These are phyloP conservation scores for Pleurotus eryngii DNA, from an alignment of 768 basidiomycete species.

Conservation along the genomic window DNA sequence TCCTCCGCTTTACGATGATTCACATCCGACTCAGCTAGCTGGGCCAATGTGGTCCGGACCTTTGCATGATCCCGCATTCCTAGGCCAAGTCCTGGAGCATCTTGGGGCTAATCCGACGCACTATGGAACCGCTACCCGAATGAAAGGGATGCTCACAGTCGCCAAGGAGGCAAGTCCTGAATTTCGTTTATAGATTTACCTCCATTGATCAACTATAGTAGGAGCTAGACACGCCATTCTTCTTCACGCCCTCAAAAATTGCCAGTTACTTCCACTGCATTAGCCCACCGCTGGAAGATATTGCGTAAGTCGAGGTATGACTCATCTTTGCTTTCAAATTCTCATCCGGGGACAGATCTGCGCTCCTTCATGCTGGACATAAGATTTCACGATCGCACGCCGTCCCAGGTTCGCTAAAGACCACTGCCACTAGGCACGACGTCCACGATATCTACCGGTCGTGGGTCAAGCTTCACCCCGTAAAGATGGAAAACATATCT, in stretches of 20 bases:
- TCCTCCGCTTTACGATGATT: neutral
- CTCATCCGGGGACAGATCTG: slow-evolving; percentile 54
- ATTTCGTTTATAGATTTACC: neutral
- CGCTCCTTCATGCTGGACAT: slow-evolving; percentile 83
- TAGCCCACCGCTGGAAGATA: slow-evolving; percentile 70
- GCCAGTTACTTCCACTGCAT: slow-evolving; percentile 80
- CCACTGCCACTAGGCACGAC: slow-evolving; percentile 66
- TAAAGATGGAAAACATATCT: slow-evolving; percentile 79
- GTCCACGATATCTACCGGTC: slow-evolving; percentile 82
- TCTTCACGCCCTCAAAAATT: slow-evolving; percentile 80
- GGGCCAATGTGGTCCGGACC: slow-evolving; percentile 98
- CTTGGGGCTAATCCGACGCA: slow-evolving; percentile 56
- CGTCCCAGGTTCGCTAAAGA: slow-evolving; percentile 85
- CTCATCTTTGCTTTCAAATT: neutral
- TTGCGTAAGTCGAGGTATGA: slow-evolving; percentile 53
- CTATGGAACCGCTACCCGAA: slow-evolving; percentile 78
- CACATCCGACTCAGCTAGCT: slow-evolving; percentile 51
- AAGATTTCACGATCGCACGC: slow-evolving; percentile 90
- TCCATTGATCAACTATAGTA: slow-evolving; percentile 22
- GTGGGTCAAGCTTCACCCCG: slow-evolving; percentile 81
- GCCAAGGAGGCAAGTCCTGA: slow-evolving; percentile 71
- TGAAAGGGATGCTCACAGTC: slow-evolving; percentile 94
- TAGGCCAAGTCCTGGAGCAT: slow-evolving; percentile 71
- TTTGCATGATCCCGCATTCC: slow-evolving; percentile 75
- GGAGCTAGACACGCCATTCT: slow-evolving; percentile 80